Percentiles rank a stretch among this genome's conserved stretches.
Conservation (phyloP, 2,329 filamentous ascomycete species). For the Colletotrichum zoysiae region DNA sequence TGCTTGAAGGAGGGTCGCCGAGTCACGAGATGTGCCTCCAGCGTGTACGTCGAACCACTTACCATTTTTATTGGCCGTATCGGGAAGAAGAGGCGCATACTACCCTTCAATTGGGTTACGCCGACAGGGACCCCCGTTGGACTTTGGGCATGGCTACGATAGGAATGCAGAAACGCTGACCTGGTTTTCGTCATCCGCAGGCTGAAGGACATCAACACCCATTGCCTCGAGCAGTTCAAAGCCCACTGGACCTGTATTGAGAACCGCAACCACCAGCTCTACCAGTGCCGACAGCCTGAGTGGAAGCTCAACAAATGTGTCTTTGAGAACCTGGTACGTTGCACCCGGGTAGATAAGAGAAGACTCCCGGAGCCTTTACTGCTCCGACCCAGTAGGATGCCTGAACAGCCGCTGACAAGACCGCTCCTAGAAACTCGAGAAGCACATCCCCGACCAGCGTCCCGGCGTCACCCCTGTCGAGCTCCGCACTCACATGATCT, state of each 20-base stretch:
- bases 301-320: slow-evolving; percentile 95
- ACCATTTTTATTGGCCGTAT: not conserved
- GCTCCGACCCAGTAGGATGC: not conserved
- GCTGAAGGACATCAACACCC: slow-evolving; percentile 94
- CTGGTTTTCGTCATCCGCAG: slow-evolving; percentile 57
- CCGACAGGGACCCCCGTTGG: not conserved
- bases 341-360: not conserved
- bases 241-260: slow-evolving; percentile 96
- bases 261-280: slow-evolving; percentile 97
- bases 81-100: not conserved
- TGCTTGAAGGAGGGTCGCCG: slow-evolving; percentile 97
- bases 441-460: slow-evolving; percentile 81
- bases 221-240: slow-evolving; percentile 91
- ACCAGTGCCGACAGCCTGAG: slow-evolving; percentile 92
- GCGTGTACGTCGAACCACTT: slow-evolving; percentile 77
- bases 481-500: slow-evolving; percentile 74
- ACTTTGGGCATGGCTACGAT: too few species aligned
- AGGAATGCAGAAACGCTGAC: slow-evolving; percentile 15
- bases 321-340: slow-evolving; percentile 90
- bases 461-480: slow-evolving; percentile 79
- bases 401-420: not conserved
- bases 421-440: slow-evolving; percentile 77
- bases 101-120: not conserved
- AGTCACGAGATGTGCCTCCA: slow-evolving; percentile 95
- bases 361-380: slow-evolving; percentile 3